Evolutionary conservation across 441 rosid species (phyloP).

Genomic region (Aquilaria agallochum): DNA sequence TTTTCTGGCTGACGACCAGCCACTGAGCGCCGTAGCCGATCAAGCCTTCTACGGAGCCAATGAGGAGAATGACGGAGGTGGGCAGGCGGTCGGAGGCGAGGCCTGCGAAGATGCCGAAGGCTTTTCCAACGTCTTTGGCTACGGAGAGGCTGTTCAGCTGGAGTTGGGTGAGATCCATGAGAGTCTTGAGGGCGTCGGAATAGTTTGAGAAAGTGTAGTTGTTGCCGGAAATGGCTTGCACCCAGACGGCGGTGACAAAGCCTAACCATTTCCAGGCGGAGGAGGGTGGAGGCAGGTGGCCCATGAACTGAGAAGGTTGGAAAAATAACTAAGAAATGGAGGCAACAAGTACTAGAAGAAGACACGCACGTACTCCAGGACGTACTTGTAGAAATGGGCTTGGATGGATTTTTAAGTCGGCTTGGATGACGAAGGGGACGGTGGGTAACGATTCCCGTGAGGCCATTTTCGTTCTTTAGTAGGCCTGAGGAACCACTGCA

Average conservation of each 20-base stretch:
- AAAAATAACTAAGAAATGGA: no score
- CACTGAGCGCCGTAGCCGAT: slow-evolving; percentile 81
- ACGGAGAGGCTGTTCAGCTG: slow-evolving; percentile 71
- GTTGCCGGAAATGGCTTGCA: slow-evolving; percentile 76
- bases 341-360: no score
- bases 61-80: slow-evolving; percentile 56
- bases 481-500: no score
- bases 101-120: slow-evolving; percentile 87
- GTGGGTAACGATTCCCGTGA: no score
- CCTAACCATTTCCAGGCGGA: slow-evolving; percentile 67
- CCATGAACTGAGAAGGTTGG: no score
- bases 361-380: no score
- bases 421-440: no score
- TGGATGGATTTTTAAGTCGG: no score
- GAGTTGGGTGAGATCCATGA: slow-evolving; percentile 75
- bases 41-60: slow-evolving; percentile 71
- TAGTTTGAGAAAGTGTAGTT: slow-evolving; percentile 83
- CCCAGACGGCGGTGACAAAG: slow-evolving; percentile 89
- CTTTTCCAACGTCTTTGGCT: slow-evolving; percentile 85
- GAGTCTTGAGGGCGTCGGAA: slow-evolving; percentile 67
- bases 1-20: slow-evolving; percentile 66
- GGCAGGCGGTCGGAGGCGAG: slow-evolving; percentile 73
- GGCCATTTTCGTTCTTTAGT: no score
- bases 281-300: background rate
- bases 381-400: no score